Percentiles rank a stretch among this genome's conserved stretches.
Evolutionary conservation across 345 rosid genomes (phyloP).

Genomic region (Trapa bicornis): DNA sequence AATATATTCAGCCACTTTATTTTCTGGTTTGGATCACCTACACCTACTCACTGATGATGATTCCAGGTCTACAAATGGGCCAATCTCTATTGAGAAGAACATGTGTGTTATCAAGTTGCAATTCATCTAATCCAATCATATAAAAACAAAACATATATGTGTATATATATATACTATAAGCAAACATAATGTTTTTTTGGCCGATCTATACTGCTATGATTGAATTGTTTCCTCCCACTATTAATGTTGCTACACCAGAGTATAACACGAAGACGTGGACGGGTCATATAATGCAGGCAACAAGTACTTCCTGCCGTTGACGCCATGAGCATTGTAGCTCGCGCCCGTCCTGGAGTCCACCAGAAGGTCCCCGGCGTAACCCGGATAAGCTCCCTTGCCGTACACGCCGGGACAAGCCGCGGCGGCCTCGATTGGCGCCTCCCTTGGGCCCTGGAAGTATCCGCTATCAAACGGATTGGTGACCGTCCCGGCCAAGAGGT

Average conservation of each 20-base stretch:
- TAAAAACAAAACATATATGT: too few species aligned
- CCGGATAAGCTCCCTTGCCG: slow-evolving; percentile 17
- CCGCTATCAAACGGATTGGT: slow-evolving; percentile 16
- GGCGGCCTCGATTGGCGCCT: slow-evolving; percentile 14
- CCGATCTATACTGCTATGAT: too few species aligned
- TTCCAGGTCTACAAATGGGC: too few species aligned
- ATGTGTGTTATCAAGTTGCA: too few species aligned
- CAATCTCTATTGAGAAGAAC: too few species aligned
- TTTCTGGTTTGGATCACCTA: too few species aligned
- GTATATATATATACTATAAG: too few species aligned
- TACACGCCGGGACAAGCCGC: slow-evolving; percentile 15
- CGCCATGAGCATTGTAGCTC: slow-evolving; percentile 10
- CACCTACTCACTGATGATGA: too few species aligned
- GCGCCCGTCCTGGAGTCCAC: slow-evolving; percentile 10
- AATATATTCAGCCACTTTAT: too few species aligned
- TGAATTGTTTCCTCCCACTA: too few species aligned
- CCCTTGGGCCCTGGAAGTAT: slow-evolving; percentile 13
- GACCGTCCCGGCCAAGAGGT: slow-evolving; percentile 12
- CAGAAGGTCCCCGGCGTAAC: slow-evolving; percentile 12
- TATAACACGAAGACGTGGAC: slow-evolving; percentile 8
- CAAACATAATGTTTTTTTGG: too few species aligned
- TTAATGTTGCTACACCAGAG: slow-evolving; percentile 4
- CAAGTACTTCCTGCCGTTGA: slow-evolving; percentile 17
- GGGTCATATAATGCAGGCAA: slow-evolving; percentile 18
- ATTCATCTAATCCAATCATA: too few species aligned